These are phyloP conservation scores for Agrocybe praecox DNA, from an alignment of 768 basidiomycete genomes.

Conservation along the genomic window DNA sequence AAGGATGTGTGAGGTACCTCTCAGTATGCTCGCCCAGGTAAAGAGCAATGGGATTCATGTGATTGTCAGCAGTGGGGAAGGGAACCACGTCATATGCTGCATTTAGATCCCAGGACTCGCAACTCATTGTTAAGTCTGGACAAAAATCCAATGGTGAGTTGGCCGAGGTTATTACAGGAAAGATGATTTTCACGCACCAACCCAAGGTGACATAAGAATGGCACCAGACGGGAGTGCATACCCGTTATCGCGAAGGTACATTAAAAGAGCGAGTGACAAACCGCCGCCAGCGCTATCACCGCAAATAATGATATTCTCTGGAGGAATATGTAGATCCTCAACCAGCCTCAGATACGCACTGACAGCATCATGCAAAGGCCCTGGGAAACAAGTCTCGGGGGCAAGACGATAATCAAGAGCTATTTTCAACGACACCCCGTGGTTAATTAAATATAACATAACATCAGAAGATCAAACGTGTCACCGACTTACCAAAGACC, in stretches of 20 bases:
- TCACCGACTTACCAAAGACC: slow-evolving; percentile 72
- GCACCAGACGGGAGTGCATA: slow-evolving; percentile 85
- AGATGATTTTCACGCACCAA: slow-evolving; percentile 60
- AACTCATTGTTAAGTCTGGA: slow-evolving; percentile 92
- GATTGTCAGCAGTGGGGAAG: slow-evolving; percentile 71
- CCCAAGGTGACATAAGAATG: slow-evolving; percentile 94
- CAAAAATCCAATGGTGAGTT: slow-evolving; percentile 1
- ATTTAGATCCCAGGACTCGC: slow-evolving; percentile 98
- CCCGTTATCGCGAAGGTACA: slow-evolving; percentile 93
- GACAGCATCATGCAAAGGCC: slow-evolving; percentile 85
- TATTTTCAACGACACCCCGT: slow-evolving; percentile 26
- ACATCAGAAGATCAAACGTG: slow-evolving; percentile 12
- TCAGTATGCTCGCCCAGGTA: slow-evolving; percentile 85
- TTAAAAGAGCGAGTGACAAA: slow-evolving; percentile 77
- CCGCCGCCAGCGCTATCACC: slow-evolving; percentile 97
- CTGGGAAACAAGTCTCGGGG: slow-evolving; percentile 93
- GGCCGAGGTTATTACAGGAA: neutral
- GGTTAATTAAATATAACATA: neutral
- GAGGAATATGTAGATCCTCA: slow-evolving; percentile 86
- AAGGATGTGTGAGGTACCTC: slow-evolving; percentile 91
- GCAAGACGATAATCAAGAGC: slow-evolving; percentile 96
- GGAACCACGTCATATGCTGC: slow-evolving; percentile 84
- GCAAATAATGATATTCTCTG: slow-evolving; percentile 85
- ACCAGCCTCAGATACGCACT: slow-evolving; percentile 84
- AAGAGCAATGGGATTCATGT: slow-evolving; percentile 91